Conservation (phyloP, 83 land plant species). For the Picea abies region DNA sequence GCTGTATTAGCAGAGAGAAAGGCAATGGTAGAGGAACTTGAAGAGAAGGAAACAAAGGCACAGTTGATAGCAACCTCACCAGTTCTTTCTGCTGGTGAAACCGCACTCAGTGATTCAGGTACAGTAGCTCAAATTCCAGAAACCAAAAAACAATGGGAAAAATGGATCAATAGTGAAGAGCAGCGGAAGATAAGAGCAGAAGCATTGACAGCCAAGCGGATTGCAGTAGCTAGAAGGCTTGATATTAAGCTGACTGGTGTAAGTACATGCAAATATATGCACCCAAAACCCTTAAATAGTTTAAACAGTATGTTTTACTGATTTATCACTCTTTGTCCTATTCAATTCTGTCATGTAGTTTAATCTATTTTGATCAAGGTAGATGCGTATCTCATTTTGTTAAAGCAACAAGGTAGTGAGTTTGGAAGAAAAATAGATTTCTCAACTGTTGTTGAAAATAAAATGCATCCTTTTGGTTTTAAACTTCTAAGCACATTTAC, state of each 20-base stretch:
- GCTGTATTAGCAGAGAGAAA: constrained; percentile 71
- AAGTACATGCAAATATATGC: constrained; percentile 18
- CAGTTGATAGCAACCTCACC: not conserved
- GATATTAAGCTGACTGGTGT: constrained; percentile 37
- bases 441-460: not conserved
- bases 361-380: not conserved
- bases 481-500: constrained; percentile 3
- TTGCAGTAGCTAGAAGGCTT: constrained; percentile 18
- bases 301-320: not conserved
- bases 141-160: constrained; percentile 40
- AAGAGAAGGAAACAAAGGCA: constrained; percentile 17
- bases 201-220: constrained; percentile 19
- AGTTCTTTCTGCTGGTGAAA: not conserved
- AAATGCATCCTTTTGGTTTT: not conserved
- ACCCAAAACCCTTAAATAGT: not conserved
- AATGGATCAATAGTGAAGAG: constrained; percentile 36
- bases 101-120: constrained; percentile 15
- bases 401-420: constrained; percentile 5
- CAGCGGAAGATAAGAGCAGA: constrained; percentile 17
- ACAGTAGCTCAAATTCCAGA: constrained; percentile 21
- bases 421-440: not conserved
- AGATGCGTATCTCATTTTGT: constrained; percentile 13
- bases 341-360: constrained; percentile 1
- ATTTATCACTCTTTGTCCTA: not conserved
- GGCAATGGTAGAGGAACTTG: constrained; percentile 24